Evolutionary conservation across 2,329 filamentous ascomycete genomes (phyloP).

Genomic region (Pseudogymnoascus sp.): DNA sequence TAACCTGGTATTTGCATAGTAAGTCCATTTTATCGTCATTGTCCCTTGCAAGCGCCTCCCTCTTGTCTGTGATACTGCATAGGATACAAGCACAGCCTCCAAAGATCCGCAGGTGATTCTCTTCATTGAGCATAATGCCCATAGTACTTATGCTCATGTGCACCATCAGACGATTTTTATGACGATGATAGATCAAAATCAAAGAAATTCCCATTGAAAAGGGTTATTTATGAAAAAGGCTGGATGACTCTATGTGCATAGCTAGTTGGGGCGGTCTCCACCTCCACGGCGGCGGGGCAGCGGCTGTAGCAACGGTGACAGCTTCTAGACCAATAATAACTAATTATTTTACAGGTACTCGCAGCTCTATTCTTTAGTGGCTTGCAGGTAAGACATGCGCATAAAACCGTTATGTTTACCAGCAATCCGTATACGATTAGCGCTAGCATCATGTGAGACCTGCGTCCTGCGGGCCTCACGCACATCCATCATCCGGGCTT

Average conservation of each 20-base stretch:
- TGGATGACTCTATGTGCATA: not conserved
- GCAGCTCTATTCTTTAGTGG: not conserved
- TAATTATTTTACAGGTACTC: not conserved
- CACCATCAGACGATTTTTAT: conserved; percentile 7
- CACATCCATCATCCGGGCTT: not conserved
- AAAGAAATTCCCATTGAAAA: not conserved
- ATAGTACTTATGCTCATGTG: conserved; percentile 4
- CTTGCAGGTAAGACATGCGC: not conserved
- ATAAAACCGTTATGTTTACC: not conserved
- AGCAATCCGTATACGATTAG: not conserved
- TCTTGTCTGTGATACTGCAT: not conserved
- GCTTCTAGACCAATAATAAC: not conserved
- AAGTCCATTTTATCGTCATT: not conserved
- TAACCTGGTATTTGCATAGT: not conserved
- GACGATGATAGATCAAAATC: not conserved
- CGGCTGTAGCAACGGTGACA: not conserved
- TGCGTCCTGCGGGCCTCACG: not conserved
- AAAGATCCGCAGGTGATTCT: conserved; percentile 5
- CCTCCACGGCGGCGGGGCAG: not conserved
- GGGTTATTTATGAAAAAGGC: not conserved
- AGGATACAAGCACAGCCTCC: not conserved
- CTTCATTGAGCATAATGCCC: not conserved
- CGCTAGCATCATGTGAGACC: conserved; percentile 7
- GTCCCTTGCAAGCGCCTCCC: not conserved
- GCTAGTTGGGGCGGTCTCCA: not conserved